Base-by-base conservation (phyloP, 306 rosid genomes). In the Medicago arabica region DNA sequence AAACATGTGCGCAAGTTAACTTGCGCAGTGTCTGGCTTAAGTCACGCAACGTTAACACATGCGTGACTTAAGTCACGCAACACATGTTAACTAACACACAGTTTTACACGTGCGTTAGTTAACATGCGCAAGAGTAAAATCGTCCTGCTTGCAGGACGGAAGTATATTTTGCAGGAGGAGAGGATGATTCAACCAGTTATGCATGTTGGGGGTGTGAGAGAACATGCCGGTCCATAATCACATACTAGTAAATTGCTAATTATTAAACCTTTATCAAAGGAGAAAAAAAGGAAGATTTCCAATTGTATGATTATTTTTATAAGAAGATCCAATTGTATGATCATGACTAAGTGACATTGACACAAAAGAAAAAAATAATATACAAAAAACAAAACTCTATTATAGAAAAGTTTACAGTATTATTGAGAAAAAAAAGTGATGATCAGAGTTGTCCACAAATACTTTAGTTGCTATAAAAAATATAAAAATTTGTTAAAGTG, bases 401-500 rank as follows among this genome's bases (percentile, higher is more conserved):
- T 47, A 5, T 57, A 12, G 47, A 71, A 76, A 71, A 77, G 85
- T 39, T 76, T 5, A 76, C n/a, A n/a, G n/a, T 71, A 82, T 82
- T 71, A 85, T 82, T 85, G 78, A 76, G 75, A 51, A 21, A 46
- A 66, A 66, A 81, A 21, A 11, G 64, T 74, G 67, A 57, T 39
- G 7, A 72, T 39, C 9, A 61, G 18, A 61, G 61, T 69, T 72
- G 79, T 71, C 47, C n/a, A 25, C 16, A 12, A 47, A 77, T 62
- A 58, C 25, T 69, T 57, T 34, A 40, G 7, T 57, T 63, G 46
- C 19, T 74, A 78, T 9, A 19, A 1, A 59, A 16, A 53, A 3
- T 53, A 53, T 39, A 75, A 78, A 78, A 80, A 78, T 65, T 65
- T 51, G 25, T 50, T 23, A 3, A n/a, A 83, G 86, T 86, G 92